Base-by-base conservation (phyloP, 1,139 yeast genomes). In the Hemisphaericaspora xylofermentans region DNA sequence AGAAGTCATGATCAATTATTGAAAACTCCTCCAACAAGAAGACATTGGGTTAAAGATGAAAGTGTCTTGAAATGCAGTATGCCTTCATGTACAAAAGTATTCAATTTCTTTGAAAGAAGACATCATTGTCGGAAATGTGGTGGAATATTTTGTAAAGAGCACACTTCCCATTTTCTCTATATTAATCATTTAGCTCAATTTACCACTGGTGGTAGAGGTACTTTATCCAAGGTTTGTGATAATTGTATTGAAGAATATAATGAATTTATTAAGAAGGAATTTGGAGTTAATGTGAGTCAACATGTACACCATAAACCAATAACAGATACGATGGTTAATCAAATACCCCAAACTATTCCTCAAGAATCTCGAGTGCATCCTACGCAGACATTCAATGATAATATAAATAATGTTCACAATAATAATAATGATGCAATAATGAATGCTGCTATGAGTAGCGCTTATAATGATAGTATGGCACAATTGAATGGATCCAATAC, bases 41-140 rank as follows among this genome's bases (percentile, higher is more conserved):
- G 66, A 31, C 96, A 89, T 60, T 89, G 97, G 97, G 68, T 81
- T 37, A 81, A 87, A 31, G 95, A 89, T 59, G 76, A 75, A 36
- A 60, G 75, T 13, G 79, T 87, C 22, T 64, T 68, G 35, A 71
- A 76, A 38, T 89, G 97, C 59, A 74, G 77, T n/a, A 74, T 76
- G 19, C 52, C 58, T 2, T 12, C 49, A n/a, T 89, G 97, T 63
- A 67, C 72, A 43, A 76, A 76, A 61, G 59, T 75, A 43, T 78
- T 86, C 61, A 80, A 86, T 38, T 81, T 85, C 55, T 78, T 88
- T 61, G 95, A 89, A 53, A 76, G 98, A 48, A 80, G 94, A 44
- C 98, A 91, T 58, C 98, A 91, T 64, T 91, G 98, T 59, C 77
- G 98, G 39, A 84, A 87, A 56, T 91, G 98, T 66, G 98, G 98